Base-by-base conservation (phyloP, 2,329 filamentous ascomycete genomes). In the Colletotrichum cereale region DNA sequence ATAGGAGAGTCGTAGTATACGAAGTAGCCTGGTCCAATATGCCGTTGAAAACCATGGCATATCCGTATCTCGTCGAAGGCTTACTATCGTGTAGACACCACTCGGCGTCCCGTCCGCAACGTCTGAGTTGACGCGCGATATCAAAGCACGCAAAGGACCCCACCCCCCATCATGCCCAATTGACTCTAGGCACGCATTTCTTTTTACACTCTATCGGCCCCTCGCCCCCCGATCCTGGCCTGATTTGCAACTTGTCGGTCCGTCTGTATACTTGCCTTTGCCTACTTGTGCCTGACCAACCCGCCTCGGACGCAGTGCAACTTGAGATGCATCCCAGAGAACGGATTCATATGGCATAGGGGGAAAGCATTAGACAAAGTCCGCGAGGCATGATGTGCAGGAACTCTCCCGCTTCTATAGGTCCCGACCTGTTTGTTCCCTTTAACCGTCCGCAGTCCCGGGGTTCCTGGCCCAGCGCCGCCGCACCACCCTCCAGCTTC, bases 371-470 rank as follows among this genome's bases (percentile, higher is more conserved):
- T 50, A 38, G 40, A 52, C 24, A 57, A 50, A 14, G 11, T n/a
- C 34, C 10, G 44, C 48, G 24, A n/a, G 24, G 38, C 50, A 67
- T 67, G 62, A 62, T 56, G 67, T 70, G 62, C 67, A 62, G 67
- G 24, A 48, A 56, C 18, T 71, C 63, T 66, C 56, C 62, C 47
- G 67, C 62, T 16, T 10, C 55, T 3, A 18, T 6, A n/a, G n/a
- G 29, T 6, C 34, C 31, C 31, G n/a, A n/a, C n/a, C n/a, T n/a
- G n/a, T n/a, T n/a, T 29, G 24, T 18, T 10, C 24, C 14, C 53
- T 57, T 40, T 11, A 18, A 16, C 40, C 40, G 21, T 31, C 18
- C 4, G 34, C 63, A 40, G 36, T 26, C 42, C 26, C 36, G 36
- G 53, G 53, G 44, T 24, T 14, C 66, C 62, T n/a, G 31, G 66